Evolutionary conservation across 139 green algal species (phyloP).

Genomic region (Tetradesmus lagerheimii): DNA sequence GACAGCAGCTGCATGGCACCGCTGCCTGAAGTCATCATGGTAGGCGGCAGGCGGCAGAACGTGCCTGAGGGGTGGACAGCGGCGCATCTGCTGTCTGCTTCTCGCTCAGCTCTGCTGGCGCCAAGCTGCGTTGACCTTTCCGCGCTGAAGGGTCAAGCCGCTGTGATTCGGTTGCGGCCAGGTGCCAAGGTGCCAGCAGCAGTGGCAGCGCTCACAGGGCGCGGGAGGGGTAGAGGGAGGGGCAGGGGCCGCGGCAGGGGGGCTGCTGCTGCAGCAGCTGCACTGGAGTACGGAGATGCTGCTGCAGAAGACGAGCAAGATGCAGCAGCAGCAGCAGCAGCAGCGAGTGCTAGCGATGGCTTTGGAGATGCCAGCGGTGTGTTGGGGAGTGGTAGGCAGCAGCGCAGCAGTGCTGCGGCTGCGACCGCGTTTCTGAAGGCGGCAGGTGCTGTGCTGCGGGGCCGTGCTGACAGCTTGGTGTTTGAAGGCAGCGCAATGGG

Average conservation of each 20-base stretch:
- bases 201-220: neutral
- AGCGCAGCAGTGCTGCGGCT: slow-evolving; percentile 24
- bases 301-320: neutral
- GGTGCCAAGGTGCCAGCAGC: neutral
- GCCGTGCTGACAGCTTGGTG: neutral
- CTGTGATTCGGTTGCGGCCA: neutral
- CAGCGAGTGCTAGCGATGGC: neutral
- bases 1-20: neutral
- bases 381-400: neutral
- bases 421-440: neutral
- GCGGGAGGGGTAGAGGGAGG: neutral
- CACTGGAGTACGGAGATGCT: neutral
- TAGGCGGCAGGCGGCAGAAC: neutral
- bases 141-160: neutral
- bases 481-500: neutral
- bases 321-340: neutral
- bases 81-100: neutral
- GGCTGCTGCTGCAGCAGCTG: slow-evolving; percentile 14
- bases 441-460: neutral
- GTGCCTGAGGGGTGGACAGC: slow-evolving; percentile 9
- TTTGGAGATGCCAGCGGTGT: neutral
- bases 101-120: neutral
- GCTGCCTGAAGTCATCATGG: neutral
- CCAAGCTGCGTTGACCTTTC: neutral
- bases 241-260: neutral